A percentile compares a stretch with the other conserved stretches of the same genome.
Evolutionary conservation across 2,329 filamentous ascomycete species (phyloP).

Genomic region (Talaromyces sp.): DNA sequence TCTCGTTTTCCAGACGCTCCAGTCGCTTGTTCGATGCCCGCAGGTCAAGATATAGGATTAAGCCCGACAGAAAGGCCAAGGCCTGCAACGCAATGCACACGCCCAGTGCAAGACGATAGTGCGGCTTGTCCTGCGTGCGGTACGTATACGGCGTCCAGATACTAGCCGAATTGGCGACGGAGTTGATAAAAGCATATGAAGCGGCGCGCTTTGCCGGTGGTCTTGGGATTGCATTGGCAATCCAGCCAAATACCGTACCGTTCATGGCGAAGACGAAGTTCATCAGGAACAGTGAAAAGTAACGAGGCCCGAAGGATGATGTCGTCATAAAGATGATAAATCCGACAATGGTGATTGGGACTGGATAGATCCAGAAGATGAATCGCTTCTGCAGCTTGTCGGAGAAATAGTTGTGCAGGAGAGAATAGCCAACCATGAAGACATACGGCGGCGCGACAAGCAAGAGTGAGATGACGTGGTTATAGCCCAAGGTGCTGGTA

Average conservation of each 20-base stretch:
- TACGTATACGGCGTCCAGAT: slow-evolving; percentile 52
- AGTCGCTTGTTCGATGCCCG: slow-evolving; percentile 46
- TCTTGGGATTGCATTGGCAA: slow-evolving; percentile 46
- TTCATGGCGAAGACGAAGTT: slow-evolving; percentile 53
- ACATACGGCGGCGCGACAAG: slow-evolving; percentile 51
- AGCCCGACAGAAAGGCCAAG: slow-evolving; percentile 28
- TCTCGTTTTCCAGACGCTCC: slow-evolving; percentile 46
- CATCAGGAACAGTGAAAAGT: slow-evolving; percentile 53
- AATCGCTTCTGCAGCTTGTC: slow-evolving; percentile 44
- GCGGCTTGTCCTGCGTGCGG: slow-evolving; percentile 29
- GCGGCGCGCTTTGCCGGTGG: slow-evolving; percentile 52
- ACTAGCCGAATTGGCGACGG: slow-evolving; percentile 47
- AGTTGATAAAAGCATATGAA: slow-evolving; percentile 52
- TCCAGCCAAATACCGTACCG: slow-evolving; percentile 47
- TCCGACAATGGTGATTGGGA: slow-evolving; percentile 47
- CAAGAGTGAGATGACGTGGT: slow-evolving; percentile 44
- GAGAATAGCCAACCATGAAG: slow-evolving; percentile 47
- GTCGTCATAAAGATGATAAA: slow-evolving; percentile 53
- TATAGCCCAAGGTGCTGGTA: slow-evolving; percentile 41
- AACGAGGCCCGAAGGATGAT: slow-evolving; percentile 47
- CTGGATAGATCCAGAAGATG: slow-evolving; percentile 51
- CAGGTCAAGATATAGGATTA: slow-evolving; percentile 35
- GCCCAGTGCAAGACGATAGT: slow-evolving; percentile 38
- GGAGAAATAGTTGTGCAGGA: slow-evolving; percentile 41
- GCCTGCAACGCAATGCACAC: slow-evolving; percentile 37